A percentile compares a stretch with the other conserved stretches of the same genome.
phyloP scores from a whole-genome alignment of 345 rosid genomes.

The Citropsis articulata region DNA sequence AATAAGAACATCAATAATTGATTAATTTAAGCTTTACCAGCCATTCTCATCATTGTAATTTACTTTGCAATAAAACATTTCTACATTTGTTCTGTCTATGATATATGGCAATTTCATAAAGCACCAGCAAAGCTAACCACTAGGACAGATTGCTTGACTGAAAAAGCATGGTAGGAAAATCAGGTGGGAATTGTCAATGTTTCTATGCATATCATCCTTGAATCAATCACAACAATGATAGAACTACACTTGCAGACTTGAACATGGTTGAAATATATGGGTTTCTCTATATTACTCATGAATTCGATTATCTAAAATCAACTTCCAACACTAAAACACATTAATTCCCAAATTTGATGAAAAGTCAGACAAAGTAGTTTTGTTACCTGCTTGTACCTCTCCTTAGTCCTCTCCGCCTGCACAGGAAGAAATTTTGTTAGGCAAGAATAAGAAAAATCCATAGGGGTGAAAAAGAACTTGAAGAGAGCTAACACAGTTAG shows the following conservation, averaged over 20 bases:
- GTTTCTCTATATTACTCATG: slow-evolving; percentile 5
- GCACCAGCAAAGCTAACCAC: background rate
- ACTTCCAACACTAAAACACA: background rate
- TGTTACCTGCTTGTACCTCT: slow-evolving; percentile 64
- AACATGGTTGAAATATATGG: background rate
- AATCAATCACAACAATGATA: background rate
- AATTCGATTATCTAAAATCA: slow-evolving; percentile 6
- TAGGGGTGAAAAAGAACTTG: background rate
- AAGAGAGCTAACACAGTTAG: background rate
- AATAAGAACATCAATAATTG: background rate
- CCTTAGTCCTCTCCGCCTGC: slow-evolving; percentile 68
- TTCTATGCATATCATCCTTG: background rate
- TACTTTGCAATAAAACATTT: background rate
- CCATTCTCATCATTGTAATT: background rate
- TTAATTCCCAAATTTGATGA: background rate
- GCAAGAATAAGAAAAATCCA: background rate
- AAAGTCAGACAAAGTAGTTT: slow-evolving; percentile 3
- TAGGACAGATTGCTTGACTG: background rate
- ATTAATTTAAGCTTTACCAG: background rate
- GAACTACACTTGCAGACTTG: background rate
- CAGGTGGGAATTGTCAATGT: background rate
- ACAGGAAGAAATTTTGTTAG: slow-evolving; percentile 10
- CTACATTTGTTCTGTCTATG: background rate
- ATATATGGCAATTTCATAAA: background rate
- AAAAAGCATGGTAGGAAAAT: background rate